Evolutionary conservation across 352 stramenopile species (phyloP).

Genomic region (Pilasporangium apinafurcum): DNA sequence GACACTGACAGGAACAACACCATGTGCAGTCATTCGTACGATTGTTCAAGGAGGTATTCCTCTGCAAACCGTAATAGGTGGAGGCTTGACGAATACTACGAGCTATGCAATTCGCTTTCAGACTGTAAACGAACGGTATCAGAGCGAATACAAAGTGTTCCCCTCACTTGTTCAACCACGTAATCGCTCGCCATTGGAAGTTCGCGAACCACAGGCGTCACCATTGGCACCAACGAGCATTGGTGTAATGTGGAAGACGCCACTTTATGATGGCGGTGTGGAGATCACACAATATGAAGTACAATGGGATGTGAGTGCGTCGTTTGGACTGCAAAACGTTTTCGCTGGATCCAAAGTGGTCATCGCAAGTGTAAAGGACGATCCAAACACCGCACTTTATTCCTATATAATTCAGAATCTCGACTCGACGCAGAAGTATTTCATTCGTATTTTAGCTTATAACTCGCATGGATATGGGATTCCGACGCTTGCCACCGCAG

Average conservation of each 20-base stretch:
- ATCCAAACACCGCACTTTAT: constrained; percentile 1
- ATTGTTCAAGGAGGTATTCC: constrained; percentile 29
- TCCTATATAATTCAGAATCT: constrained; percentile 42
- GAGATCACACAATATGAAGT: constrained; percentile 87
- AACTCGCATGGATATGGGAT: constrained; percentile 74
- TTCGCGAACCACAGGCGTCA: constrained; percentile 20
- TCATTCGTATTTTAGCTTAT: constrained; percentile 76
- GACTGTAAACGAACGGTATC: constrained; percentile 26
- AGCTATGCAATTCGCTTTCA: constrained; percentile 40
- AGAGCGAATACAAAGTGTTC: constrained; percentile 14
- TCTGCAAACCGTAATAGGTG: constrained; percentile 7
- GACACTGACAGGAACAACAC: constrained; percentile 41
- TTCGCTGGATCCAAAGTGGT: constrained; percentile 44
- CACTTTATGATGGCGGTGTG: constrained; percentile 62
- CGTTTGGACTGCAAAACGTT: constrained; percentile 75
- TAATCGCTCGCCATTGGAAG: constrained; percentile 18
- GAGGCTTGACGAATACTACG: constrained; percentile 13
- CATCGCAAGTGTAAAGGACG: background rate
- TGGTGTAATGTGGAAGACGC: constrained; percentile 71
- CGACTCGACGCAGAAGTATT: constrained; percentile 46
- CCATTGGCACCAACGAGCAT: constrained; percentile 29
- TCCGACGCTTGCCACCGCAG: constrained; percentile 27
- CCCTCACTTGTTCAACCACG: constrained; percentile 14
- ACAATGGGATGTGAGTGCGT: constrained; percentile 87
- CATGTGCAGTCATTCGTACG: constrained; percentile 35